Conservation (phyloP, 805 yeast genomes). For the Ogataea pignaliae region DNA sequence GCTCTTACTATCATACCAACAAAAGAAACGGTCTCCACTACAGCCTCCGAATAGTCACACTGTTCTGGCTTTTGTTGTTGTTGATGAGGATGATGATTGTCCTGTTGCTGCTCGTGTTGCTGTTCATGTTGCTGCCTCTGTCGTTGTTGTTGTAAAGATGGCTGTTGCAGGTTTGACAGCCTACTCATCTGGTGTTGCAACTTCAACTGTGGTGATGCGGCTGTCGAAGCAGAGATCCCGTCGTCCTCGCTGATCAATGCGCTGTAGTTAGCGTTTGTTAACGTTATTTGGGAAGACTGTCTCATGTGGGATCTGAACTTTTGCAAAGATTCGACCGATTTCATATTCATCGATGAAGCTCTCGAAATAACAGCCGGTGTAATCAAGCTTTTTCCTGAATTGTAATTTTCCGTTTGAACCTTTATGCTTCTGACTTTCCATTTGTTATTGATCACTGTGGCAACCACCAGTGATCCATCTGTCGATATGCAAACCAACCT, state of each 20-base stretch:
- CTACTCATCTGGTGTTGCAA: too few relatives aligned
- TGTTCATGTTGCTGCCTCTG: too few relatives aligned
- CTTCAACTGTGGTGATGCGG: too few relatives aligned
- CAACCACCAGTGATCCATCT: conserved; percentile 51
- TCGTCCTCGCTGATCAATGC: neutral
- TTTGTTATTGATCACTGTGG: conserved; percentile 58
- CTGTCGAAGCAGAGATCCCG: too few relatives aligned
- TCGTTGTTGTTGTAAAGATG: too few relatives aligned
- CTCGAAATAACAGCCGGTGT: conserved; percentile 35
- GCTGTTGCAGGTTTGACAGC: too few relatives aligned
- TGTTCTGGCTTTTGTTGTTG: neutral
- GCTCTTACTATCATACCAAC: conserved; percentile 72
- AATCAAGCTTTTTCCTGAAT: conserved; percentile 35
- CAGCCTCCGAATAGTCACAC: conserved; percentile 17
- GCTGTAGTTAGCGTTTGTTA: conserved; percentile 3
- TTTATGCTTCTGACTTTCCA: conserved; percentile 57
- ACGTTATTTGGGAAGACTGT: conserved; percentile 9
- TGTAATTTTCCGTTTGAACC: conserved; percentile 44
- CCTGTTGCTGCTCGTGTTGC: neutral
- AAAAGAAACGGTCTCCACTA: conserved; percentile 56
- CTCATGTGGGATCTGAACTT: conserved; percentile 8
- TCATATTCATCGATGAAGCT: conserved; percentile 18
- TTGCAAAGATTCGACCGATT: conserved; percentile 14
- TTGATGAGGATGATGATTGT: neutral
- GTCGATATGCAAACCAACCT: conserved; percentile 53